phyloP scores from a whole-genome alignment of 2,329 filamentous ascomycete genomes.

The Penicillium expansum region DNA sequence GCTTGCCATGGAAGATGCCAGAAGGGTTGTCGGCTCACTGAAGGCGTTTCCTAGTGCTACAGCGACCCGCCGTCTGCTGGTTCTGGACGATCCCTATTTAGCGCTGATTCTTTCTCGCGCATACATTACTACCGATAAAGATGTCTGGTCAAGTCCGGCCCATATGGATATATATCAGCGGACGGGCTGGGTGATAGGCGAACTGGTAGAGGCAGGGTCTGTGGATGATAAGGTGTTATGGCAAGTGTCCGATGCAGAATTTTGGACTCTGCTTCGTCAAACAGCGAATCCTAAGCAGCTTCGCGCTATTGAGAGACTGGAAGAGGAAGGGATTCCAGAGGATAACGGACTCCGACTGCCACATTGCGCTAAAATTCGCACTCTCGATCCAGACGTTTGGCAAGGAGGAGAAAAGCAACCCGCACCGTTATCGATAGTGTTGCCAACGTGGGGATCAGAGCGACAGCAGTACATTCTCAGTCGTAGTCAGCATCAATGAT shows the following conservation, averaged over 20 bases:
- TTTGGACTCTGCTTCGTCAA: constrained; percentile 35
- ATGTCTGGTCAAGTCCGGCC: constrained; percentile 41
- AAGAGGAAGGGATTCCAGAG: constrained; percentile 12
- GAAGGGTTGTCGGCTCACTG: constrained; percentile 26
- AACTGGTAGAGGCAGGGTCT: constrained; percentile 20
- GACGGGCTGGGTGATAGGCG: constrained; percentile 36
- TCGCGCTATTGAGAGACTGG: constrained; percentile 9
- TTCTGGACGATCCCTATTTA: constrained; percentile 29
- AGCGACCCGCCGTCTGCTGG: constrained; percentile 30
- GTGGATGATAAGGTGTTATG: constrained; percentile 35
- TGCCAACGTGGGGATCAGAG: constrained; percentile 18
- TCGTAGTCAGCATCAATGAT: constrained; percentile 7
- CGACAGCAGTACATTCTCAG: constrained; percentile 18
- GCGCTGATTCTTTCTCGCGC: constrained; percentile 34
- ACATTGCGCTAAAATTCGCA: constrained; percentile 31
- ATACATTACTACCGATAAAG: constrained; percentile 36
- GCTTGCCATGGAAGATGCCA: constrained; percentile 31
- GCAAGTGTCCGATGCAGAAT: constrained; percentile 35
- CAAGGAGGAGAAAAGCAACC: constrained; percentile 2
- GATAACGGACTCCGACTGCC: constrained; percentile 28
- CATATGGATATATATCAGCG: constrained; percentile 37
- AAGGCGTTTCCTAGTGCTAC: constrained; percentile 30
- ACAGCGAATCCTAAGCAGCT: constrained; percentile 16
- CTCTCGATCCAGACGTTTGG: constrained; percentile 35
- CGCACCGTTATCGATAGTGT: constrained; percentile 15